These are phyloP conservation scores for Verticillium alfalfae DNA, from an alignment of 2,329 filamentous ascomycete genomes.

Conservation along the genomic window DNA sequence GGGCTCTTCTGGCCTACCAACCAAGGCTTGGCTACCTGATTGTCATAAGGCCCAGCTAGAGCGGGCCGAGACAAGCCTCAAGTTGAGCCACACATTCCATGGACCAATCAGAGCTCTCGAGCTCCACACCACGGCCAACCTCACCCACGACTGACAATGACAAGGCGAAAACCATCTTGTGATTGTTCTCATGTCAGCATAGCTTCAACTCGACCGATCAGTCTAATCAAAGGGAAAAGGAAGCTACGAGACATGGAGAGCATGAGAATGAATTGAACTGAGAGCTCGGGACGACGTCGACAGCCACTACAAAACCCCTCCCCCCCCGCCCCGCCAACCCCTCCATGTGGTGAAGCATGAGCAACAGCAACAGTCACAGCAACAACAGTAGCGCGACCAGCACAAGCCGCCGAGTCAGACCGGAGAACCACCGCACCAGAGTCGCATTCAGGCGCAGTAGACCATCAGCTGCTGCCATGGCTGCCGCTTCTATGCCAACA, in stretches of 20 bases:
- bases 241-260: neutral
- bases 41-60: neutral
- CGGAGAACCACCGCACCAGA: constrained; percentile 20
- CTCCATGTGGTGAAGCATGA: constrained; percentile 8
- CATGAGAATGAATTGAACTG: neutral
- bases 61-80: neutral
- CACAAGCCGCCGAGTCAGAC: constrained; percentile 6
- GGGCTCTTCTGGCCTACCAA: no score
- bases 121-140: neutral
- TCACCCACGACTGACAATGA: neutral
- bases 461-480: constrained; percentile 6
- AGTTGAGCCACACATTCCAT: neutral
- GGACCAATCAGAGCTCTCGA: neutral
- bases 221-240: neutral
- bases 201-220: neutral
- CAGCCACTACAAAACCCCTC: neutral
- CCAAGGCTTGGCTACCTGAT: no score
- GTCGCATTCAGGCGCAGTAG: constrained; percentile 22
- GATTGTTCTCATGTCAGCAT: neutral
- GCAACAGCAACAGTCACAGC: neutral
- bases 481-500: constrained; percentile 4
- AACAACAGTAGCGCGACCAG: constrained; percentile 5
- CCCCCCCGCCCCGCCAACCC: neutral
- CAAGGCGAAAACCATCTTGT: neutral
- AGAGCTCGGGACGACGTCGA: neutral